Base-by-base conservation (phyloP, 495 filamentous ascomycete genomes). In the Hyaloscypha hepaticicola region DNA sequence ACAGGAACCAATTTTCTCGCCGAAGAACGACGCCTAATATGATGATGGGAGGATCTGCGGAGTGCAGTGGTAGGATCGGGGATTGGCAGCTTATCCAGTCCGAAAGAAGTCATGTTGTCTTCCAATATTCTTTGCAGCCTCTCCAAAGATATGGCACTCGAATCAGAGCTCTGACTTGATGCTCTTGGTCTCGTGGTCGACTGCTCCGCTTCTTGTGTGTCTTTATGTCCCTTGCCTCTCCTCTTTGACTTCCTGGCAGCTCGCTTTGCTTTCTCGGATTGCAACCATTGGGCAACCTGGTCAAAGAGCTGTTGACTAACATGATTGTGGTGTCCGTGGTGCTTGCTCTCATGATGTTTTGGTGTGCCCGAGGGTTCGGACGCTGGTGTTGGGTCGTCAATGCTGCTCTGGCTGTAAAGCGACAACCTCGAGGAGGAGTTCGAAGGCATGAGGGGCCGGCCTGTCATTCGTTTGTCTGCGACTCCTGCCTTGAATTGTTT, bases 231-330 rank as follows among this genome's bases (percentile, higher is more conserved):
- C 26, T 51, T 29, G n/a, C 38, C 49, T 53, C 55, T 64, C 63
- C 27, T 71, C 29, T 64, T 67, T 53, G 53, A 55, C 61, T 60
- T 69, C 66, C 34, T 69, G 57, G 59, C 71, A 61, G 53, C 70
- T 52, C 49, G 70, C 80, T 85, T 91, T 28, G 77, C 72, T 74
- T 89, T 90, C 73, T 96, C 91, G 49, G 84, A 82, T 59, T 91
- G 82, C 48, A 97, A 79, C 93, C 93, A 97, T 63, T 88, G 85
- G 24, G 81, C 78, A 25, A 97, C 86, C 72, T 94, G 90, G 49
- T 83, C 79, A 45, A 94, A 72, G 6, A 97, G 76, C 60, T 75
- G 67, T 11, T 73, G 72, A 63, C 79, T 73, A 34, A 76, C 72
- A 56, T 74, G 70, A 16, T 73, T 74, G 22, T 60, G 55, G 16